Evolutionary conservation across 169 alveolate species (phyloP), one percentile per base, ranked within the genome.

Genomic region (Perkinsus marinus): DNA sequence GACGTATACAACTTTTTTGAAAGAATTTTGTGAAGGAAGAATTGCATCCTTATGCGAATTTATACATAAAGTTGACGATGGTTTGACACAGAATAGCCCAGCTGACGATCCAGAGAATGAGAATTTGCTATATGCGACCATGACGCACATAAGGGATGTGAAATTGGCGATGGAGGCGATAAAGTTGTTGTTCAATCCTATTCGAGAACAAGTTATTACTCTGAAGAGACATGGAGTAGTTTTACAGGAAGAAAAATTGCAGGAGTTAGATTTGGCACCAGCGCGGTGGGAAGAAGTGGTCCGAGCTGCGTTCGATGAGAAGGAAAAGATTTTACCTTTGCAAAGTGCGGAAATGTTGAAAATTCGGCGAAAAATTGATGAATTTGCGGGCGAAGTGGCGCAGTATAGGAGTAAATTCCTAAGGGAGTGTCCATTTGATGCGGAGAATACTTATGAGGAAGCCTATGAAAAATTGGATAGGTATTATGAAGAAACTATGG

Each of bases 141-240:
- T 96, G 98, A 97, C 97, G 38, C 96, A 96, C 92, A 95, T 98
- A 37, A 94, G 98, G 39, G 98, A 97, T 90, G 98, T 97, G n/a
- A 96, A 96, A 91, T 95, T 96, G 92, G 96, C 96, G 90, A 94
- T 93, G 90, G 97, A 94, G 39, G 95, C 96, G 43, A 93, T 96
- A 89, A 95, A 94, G 89, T 94, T 93, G 37, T 95, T 96, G 34
- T 94, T 97, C 91, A 95, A 89, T 7, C 98, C 98, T 47, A 93
- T 97, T 94, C 95, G 96, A 38, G 96, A 96, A 46, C 95, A 95
- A 94, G 96, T 96, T 22, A 57, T 90, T 57, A 91, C 94, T 10
- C 93, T 97, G 43, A 96, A 96, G 93, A 97, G 96, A 92, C 98
- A 97, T 91, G 96, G 96, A 30, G 98, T 97, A 26, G 94, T 95